These are phyloP conservation scores for Fomitopsis schrenkii DNA, from an alignment of 1,284 basidiomycete genomes.

Conservation along the genomic window DNA sequence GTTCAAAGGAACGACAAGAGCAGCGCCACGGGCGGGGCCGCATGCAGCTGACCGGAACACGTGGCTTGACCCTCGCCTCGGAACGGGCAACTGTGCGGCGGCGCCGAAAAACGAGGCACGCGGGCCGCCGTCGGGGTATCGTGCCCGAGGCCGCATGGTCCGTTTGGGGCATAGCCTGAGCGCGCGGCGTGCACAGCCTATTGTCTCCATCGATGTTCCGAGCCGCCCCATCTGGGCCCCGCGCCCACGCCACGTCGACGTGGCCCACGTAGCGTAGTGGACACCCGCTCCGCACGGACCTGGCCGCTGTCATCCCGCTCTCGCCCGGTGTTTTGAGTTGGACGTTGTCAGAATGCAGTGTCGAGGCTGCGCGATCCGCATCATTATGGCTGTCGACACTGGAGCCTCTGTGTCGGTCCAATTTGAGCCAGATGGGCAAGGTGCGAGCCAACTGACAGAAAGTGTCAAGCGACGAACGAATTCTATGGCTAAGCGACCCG, in stretches of 20 bases:
- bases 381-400: background rate
- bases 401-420: background rate
- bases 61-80: background rate
- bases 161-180: background rate
- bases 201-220: slow-evolving; percentile 1
- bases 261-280: too few species aligned
- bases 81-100: slow-evolving; percentile 1
- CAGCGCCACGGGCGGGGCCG: background rate
- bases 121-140: background rate
- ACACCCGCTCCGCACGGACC: background rate
- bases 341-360: background rate
- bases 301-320: background rate
- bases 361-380: background rate
- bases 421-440: background rate
- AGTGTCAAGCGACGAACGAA: background rate
- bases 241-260: background rate
- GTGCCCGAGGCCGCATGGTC: background rate
- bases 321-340: background rate
- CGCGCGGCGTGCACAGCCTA: background rate
- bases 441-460: background rate
- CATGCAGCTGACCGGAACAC: slow-evolving; percentile 1
- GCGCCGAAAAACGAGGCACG: slow-evolving; percentile 13
- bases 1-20: background rate
- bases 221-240: background rate
- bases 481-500: background rate